A percentile compares a stretch with the other conserved stretches of the same genome.
phyloP scores from a whole-genome alignment of 2,329 filamentous ascomycete species.

The Cryphonectria parasitica region DNA sequence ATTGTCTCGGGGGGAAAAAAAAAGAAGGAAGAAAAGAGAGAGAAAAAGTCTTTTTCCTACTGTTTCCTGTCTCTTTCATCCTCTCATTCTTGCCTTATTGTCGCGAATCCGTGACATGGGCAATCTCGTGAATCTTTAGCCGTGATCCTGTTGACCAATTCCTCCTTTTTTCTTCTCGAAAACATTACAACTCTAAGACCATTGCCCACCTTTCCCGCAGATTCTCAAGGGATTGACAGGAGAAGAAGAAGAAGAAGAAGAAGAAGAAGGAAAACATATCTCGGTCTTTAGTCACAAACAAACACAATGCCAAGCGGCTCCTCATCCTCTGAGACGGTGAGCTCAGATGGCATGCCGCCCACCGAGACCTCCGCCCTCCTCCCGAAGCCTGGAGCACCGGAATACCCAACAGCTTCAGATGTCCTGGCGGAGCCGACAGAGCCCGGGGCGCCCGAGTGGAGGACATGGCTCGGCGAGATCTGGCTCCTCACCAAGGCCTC shows the following conservation, averaged over 20 bases:
- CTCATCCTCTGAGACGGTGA: conserved; percentile 24
- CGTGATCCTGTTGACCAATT: neutral
- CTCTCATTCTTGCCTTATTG: neutral
- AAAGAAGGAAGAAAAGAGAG: neutral
- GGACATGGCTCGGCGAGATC: conserved; percentile 60
- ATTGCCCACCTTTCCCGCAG: neutral
- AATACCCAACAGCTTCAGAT: conserved; percentile 9
- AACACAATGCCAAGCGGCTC: conserved; percentile 25
- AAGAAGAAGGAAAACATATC: no score
- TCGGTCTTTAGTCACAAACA: neutral
- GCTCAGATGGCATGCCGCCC: conserved; percentile 19
- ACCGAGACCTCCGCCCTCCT: conserved; percentile 30
- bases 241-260: neutral
- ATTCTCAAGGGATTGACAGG: neutral
- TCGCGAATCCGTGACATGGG: neutral
- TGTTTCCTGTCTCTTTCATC: neutral
- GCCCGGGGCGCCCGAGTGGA: conserved; percentile 39
- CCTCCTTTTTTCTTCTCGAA: neutral
- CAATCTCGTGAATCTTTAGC: neutral
- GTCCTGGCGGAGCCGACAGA: conserved; percentile 13
- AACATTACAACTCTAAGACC: neutral
- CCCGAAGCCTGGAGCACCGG: conserved; percentile 23
- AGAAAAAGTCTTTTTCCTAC: neutral
- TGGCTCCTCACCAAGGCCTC: conserved; percentile 70
- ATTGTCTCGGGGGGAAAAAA: neutral